These are phyloP conservation scores for Chrysoporthe deuterocubensis DNA, from an alignment of 2,329 filamentous ascomycete genomes.

Conservation along the genomic window DNA sequence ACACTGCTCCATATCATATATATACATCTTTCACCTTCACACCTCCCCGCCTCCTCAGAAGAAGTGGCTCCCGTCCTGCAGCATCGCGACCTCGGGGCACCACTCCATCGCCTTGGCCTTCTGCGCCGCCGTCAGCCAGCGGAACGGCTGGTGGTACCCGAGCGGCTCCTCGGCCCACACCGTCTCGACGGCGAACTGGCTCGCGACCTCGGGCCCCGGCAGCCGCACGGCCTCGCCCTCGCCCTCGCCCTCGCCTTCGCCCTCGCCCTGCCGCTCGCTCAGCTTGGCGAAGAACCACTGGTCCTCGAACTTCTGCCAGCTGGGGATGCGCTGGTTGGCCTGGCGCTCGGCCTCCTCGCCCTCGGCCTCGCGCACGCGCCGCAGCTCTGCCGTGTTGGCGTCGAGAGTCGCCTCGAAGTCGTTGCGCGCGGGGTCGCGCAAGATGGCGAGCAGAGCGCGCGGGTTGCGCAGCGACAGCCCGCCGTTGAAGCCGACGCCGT, in stretches of 20 bases:
- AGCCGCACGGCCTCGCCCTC: conserved; percentile 27
- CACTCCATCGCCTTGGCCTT: conserved; percentile 36
- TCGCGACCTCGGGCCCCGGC: conserved; percentile 31
- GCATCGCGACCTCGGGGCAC: conserved; percentile 38
- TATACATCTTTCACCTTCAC: neutral
- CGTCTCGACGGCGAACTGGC: conserved; percentile 35
- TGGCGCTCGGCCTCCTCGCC: neutral
- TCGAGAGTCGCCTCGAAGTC: conserved; percentile 19
- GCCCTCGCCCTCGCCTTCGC: conserved; percentile 36
- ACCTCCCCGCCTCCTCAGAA: neutral
- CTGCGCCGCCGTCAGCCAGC: conserved; percentile 29
- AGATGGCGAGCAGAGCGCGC: conserved; percentile 31
- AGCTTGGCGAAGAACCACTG: conserved; percentile 37
- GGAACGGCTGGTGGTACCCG: conserved; percentile 36
- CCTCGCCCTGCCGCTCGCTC: conserved; percentile 35
- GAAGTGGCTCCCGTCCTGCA: conserved; percentile 26
- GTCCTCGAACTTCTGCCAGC: conserved; percentile 32
- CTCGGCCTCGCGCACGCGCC: neutral
- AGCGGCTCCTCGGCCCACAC: conserved; percentile 34
- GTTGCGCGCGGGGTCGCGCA: conserved; percentile 23
- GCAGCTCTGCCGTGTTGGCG: neutral
- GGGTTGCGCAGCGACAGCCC: conserved; percentile 40
- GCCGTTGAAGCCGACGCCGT: conserved; percentile 38
- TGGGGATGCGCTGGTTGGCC: conserved; percentile 2
- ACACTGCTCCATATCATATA: neutral